Conservation (phyloP, 768 basidiomycete species). For the Lentinula guzmanii region DNA sequence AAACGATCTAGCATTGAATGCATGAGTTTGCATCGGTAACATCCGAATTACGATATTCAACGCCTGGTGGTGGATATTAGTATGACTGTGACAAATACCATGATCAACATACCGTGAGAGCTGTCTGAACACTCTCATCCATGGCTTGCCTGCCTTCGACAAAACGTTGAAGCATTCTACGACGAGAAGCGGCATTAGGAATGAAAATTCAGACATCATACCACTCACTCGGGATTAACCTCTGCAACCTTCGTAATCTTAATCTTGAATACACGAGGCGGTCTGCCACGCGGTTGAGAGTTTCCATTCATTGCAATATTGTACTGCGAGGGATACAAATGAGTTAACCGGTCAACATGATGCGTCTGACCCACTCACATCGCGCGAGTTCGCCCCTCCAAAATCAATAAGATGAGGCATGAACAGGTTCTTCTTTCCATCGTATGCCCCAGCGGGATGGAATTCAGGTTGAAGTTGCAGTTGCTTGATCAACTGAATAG, state of each 20-base stretch:
- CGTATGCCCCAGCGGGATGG: conserved; percentile 46
- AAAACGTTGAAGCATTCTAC: conserved; percentile 58
- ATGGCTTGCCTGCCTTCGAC: conserved; percentile 58
- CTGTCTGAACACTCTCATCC: conserved; percentile 60
- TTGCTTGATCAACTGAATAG: conserved; percentile 40
- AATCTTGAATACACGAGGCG: conserved; percentile 48
- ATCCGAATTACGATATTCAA: conserved; percentile 72
- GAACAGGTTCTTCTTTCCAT: conserved; percentile 58
- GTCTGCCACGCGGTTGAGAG: conserved; percentile 23
- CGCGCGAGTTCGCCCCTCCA: conserved; percentile 30
- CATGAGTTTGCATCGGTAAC: conserved; percentile 62
- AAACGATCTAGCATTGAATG: conserved; percentile 72
- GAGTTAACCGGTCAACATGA: not conserved
- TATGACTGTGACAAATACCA: not conserved
- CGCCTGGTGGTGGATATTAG: conserved; percentile 34
- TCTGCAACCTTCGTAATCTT: conserved; percentile 50
- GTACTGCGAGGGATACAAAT: conserved; percentile 11
- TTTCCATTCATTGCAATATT: conserved; percentile 31
- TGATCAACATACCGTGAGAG: conserved; percentile 45
- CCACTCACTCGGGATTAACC: conserved; percentile 37
- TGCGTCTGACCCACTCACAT: conserved; percentile 3
- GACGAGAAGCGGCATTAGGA: not conserved
- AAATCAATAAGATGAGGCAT: conserved; percentile 33
- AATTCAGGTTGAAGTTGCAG: conserved; percentile 44
- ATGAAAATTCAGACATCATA: not conserved